Percentiles rank a stretch among this genome's conserved stretches.
Evolutionary conservation across 2,329 filamentous ascomycete genomes (phyloP).

Genomic region (Diaporthe australafricana): DNA sequence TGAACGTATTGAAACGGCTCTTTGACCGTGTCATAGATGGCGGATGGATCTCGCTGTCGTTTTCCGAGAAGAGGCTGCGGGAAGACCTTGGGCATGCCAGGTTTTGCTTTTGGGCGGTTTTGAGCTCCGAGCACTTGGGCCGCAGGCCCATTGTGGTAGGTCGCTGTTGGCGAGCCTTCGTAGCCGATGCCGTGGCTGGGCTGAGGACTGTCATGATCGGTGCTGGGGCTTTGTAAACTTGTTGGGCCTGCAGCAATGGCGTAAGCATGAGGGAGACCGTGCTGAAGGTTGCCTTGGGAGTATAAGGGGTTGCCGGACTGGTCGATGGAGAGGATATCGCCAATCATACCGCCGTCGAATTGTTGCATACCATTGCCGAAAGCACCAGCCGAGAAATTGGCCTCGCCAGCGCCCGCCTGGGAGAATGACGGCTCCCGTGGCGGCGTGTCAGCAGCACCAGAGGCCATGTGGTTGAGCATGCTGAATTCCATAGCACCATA

Average conservation of each 20-base stretch:
- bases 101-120: constrained; percentile 58
- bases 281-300: constrained; percentile 68
- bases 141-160: constrained; percentile 45
- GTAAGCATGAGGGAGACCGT: constrained; percentile 73
- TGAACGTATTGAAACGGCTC: constrained; percentile 92
- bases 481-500: constrained; percentile 96
- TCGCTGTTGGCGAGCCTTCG: constrained; percentile 65
- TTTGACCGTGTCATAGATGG: constrained; percentile 89
- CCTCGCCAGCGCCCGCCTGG: constrained; percentile 51
- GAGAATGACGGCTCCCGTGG: constrained; percentile 70
- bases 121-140: constrained; percentile 39
- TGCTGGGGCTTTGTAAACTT: constrained; percentile 73
- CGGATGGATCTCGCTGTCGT: constrained; percentile 78
- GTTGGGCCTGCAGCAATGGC: constrained; percentile 73
- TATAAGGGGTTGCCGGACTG: constrained; percentile 60
- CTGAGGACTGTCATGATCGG: constrained; percentile 72
- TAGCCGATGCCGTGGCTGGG: constrained; percentile 62
- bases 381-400: constrained; percentile 58
- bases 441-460: constrained; percentile 84
- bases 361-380: constrained; percentile 64
- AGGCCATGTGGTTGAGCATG: constrained; percentile 96
- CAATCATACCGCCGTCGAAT: constrained; percentile 61
- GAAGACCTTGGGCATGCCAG: constrained; percentile 54
- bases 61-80: constrained; percentile 68
- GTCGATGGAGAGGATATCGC: constrained; percentile 66